Percentiles rank a stretch among this genome's conserved stretches.
Conservation (phyloP, 495 filamentous ascomycete species). For the Penicillium samsonianum region DNA sequence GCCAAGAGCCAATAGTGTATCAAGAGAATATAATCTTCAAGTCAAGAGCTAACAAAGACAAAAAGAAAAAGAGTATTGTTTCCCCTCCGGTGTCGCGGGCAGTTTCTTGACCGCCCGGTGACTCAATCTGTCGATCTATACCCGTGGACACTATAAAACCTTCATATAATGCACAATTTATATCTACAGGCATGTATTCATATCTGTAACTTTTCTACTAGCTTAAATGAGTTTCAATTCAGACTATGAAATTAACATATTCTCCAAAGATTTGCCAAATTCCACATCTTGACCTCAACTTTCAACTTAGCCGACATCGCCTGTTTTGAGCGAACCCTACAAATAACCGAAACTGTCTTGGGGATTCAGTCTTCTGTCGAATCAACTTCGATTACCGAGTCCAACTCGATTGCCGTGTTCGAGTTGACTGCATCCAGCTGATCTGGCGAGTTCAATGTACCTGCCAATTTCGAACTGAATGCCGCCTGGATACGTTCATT, state of each 20-base stretch:
- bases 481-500: neutral
- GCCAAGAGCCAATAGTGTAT: constrained; percentile 19
- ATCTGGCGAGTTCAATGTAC: neutral
- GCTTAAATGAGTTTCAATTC: neutral
- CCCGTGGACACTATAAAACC: neutral
- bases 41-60: neutral
- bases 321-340: neutral
- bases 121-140: constrained; percentile 12
- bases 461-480: neutral
- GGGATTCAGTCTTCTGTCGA: neutral
- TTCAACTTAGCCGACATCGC: neutral
- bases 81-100: constrained; percentile 43
- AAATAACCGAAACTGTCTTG: neutral
- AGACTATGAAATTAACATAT: neutral
- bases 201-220: neutral
- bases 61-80: constrained; percentile 14
- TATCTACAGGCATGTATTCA: neutral
- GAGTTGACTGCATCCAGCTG: neutral
- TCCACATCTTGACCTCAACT: neutral
- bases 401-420: neutral
- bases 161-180: neutral
- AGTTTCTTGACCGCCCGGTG: constrained; percentile 29
- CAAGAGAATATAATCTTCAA: neutral
- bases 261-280: neutral
- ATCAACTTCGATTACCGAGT: neutral